Conservation (phyloP, 768 basidiomycete genomes). For the Crepidotus variabilis region DNA sequence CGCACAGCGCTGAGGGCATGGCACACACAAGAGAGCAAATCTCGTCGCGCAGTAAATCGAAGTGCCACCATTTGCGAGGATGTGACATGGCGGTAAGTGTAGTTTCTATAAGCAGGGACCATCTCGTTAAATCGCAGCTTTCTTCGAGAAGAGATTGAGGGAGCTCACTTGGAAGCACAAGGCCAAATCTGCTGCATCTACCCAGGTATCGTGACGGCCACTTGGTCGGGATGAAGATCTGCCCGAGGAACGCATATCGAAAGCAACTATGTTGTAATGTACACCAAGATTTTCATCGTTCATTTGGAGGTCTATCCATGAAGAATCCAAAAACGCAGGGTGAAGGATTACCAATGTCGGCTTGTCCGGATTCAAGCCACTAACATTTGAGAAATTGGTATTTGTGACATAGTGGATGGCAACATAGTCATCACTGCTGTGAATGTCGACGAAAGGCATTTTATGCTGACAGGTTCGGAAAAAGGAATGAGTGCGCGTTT, state of each 20-base stretch:
- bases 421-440: conserved; percentile 60
- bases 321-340: conserved; percentile 63
- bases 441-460: conserved; percentile 71
- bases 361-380: conserved; percentile 61
- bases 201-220: conserved; percentile 68
- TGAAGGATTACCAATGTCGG: conserved; percentile 68
- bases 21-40: conserved; percentile 60
- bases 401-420: conserved; percentile 74
- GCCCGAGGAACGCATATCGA: conserved; percentile 67
- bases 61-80: conserved; percentile 64
- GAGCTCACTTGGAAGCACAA: conserved; percentile 54
- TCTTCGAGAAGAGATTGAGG: background rate
- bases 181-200: conserved; percentile 75
- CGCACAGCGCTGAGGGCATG: background rate
- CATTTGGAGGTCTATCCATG: conserved; percentile 65
- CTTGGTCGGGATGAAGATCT: conserved; percentile 50
- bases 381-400: conserved; percentile 52
- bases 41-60: conserved; percentile 57
- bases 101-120: conserved; percentile 39
- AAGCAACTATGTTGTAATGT: conserved; percentile 68
- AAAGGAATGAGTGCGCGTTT: conserved; percentile 8
- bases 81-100: conserved; percentile 62
- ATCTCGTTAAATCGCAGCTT: background rate
- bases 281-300: conserved; percentile 58
- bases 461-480: conserved; percentile 2